Conservation (phyloP, 2,329 filamentous ascomycete genomes). For the Chrysosporium queenslandicum region DNA sequence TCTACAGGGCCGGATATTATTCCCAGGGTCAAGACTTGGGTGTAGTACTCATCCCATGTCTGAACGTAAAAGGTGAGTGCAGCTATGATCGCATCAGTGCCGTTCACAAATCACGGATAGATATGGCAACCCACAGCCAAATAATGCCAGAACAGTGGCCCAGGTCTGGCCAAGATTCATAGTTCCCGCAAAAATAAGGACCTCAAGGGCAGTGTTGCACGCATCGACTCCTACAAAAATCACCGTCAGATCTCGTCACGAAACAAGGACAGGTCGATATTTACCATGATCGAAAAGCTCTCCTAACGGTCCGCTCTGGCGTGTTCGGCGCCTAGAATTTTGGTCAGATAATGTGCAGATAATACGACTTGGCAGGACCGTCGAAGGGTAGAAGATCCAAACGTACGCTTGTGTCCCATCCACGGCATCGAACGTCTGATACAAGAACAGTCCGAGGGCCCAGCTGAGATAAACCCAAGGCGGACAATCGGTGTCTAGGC, state of each 20-base stretch:
- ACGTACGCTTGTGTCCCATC: conserved; percentile 86
- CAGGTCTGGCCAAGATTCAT: conserved; percentile 91
- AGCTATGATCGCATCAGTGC: conserved; percentile 49
- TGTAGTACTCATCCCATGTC: conserved; percentile 99
- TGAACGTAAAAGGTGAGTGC: conserved; percentile 96
- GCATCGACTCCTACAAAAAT: conserved; percentile 63
- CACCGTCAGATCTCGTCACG: neutral
- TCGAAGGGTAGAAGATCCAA: neutral
- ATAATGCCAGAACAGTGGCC: conserved; percentile 74
- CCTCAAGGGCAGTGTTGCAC: conserved; percentile 88
- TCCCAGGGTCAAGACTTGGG: conserved; percentile 85
- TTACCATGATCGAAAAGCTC: conserved; percentile 91
- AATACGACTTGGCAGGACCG: neutral
- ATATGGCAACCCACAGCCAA: conserved; percentile 61
- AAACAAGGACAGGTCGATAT: conserved; percentile 15
- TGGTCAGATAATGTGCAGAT: too few relatives aligned
- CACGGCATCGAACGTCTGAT: conserved; percentile 97
- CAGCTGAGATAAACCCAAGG: conserved; percentile 91
- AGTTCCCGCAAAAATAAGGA: conserved; percentile 78
- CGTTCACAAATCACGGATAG: too few relatives aligned
- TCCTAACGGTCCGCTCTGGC: conserved; percentile 83
- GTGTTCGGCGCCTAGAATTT: conserved; percentile 60
- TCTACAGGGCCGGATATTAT: conserved; percentile 91
- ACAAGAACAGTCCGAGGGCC: conserved; percentile 81
- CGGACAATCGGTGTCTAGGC: conserved; percentile 84